phyloP scores from a whole-genome alignment of 2,329 filamentous ascomycete genomes.

The Hypomyces perniciosus region DNA sequence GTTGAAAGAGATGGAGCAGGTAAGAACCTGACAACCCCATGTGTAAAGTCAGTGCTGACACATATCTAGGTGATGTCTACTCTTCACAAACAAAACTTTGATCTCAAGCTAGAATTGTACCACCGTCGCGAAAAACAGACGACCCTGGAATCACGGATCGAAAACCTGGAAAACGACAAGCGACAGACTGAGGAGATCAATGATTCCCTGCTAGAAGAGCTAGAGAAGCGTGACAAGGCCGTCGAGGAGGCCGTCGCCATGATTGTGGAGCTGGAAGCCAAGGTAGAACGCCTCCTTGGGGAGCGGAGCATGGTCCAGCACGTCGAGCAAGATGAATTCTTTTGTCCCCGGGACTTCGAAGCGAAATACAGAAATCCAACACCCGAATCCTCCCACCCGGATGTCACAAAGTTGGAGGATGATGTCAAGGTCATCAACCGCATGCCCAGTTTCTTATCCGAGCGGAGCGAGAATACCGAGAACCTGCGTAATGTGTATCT shows the following conservation, averaged over 20 bases:
- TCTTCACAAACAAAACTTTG: slow-evolving; percentile 70
- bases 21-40: slow-evolving; percentile 26
- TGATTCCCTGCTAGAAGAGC: slow-evolving; percentile 50
- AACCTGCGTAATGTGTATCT: slow-evolving; percentile 57
- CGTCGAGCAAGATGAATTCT: slow-evolving; percentile 39
- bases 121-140: slow-evolving; percentile 61
- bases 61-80: slow-evolving; percentile 53
- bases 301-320: slow-evolving; percentile 50
- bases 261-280: slow-evolving; percentile 60
- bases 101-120: slow-evolving; percentile 66
- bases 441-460: slow-evolving; percentile 61
- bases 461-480: slow-evolving; percentile 52
- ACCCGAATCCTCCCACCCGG: slow-evolving; percentile 14
- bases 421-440: slow-evolving; percentile 40
- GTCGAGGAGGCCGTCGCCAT: slow-evolving; percentile 65
- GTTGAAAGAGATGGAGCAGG: slow-evolving; percentile 62
- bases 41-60: neutral
- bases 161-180: slow-evolving; percentile 48
- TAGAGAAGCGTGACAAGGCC: slow-evolving; percentile 64
- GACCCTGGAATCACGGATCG: slow-evolving; percentile 51
- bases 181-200: slow-evolving; percentile 52
- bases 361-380: slow-evolving; percentile 20
- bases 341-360: slow-evolving; percentile 28
- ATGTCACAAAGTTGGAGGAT: slow-evolving; percentile 20
- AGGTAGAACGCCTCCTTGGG: slow-evolving; percentile 46